phyloP scores from a whole-genome alignment of 1,284 basidiomycete species.

The Puccinia coronata region DNA sequence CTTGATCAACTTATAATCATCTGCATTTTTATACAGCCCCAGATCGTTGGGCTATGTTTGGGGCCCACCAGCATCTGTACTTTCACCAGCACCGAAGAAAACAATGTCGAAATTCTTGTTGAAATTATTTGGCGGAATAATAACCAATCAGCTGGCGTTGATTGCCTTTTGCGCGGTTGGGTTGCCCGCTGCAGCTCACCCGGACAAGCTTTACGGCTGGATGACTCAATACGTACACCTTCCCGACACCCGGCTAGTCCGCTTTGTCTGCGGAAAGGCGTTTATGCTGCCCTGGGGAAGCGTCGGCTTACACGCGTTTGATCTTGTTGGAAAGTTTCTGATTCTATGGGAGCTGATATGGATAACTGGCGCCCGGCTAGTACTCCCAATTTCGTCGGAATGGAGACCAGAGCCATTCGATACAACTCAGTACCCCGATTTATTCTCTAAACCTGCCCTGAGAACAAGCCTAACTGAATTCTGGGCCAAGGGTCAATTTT shows the following conservation, averaged over 20 bases:
- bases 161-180: conserved; percentile 9
- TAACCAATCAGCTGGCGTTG: conserved; percentile 1
- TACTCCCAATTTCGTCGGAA: conserved; percentile 11
- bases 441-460: conserved; percentile 7
- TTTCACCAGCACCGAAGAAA: conserved; percentile 25
- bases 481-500: conserved; percentile 28
- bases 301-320: conserved; percentile 17
- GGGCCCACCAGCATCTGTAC: conserved; percentile 28
- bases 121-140: neutral
- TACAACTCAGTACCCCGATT: conserved; percentile 27
- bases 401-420: conserved; percentile 42
- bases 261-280: neutral
- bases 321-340: conserved; percentile 6
- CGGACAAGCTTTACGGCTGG: conserved; percentile 14
- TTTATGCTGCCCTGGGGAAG: neutral
- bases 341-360: conserved; percentile 30
- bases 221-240: conserved; percentile 7
- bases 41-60: conserved; percentile 29
- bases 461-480: conserved; percentile 37
- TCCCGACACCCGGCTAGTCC: conserved; percentile 9
- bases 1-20: neutral
- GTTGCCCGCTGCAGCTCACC: conserved; percentile 27
- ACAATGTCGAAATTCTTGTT: conserved; percentile 18
- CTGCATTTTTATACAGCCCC: conserved; percentile 17
- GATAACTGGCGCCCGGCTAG: neutral